Base-by-base conservation (phyloP, 2,329 filamentous ascomycete genomes). In the Pseudocercospora eumusae region DNA sequence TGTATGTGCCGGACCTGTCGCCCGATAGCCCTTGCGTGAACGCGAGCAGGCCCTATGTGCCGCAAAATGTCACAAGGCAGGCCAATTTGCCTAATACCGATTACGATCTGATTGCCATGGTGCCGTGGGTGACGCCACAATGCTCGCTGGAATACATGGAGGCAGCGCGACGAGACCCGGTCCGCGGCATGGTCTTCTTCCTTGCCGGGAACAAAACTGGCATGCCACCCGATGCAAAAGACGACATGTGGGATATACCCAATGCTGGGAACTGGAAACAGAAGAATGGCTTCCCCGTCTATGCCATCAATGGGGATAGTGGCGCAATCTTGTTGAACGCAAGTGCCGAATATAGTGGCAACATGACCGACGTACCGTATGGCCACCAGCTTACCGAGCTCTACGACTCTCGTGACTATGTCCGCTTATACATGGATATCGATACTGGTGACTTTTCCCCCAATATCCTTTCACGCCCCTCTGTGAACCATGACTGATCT, bases 1-100 rank as follows among this genome's bases (percentile, higher is more conserved):
- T 98, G 61, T 98, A 95, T 75, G 89, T 96, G 1, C 95, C 93
- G 4, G 85, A 88, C 63, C 81, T 96, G 44, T 74, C 40, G 11
- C 13, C 71, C 10, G 74, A 81, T 60, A 83, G 88, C 64, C 77
- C 81, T 0, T 97, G 93, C 78, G 81, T 82, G 72, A 79, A 85
- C 15, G 76, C 84, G 52, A 86, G 88, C 45, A 82, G 82, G 44
- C 75, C 83, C n/a, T 86, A 88, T 68, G 82, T 97, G 8, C 91
- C 92, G 1, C 69, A 75, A 40, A 93, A 95, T 74, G 91, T 87
- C 59, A 96, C 91, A 11, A 86, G 88, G 15, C 83, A 85, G 68
- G 75, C 77, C n/a, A 83, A 95, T 70, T 84, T 97, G 15, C 81
- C 83, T 0, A 83, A 83, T 54, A 74, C 75, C 20, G 86, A 89